Conservation (phyloP, 176 grass and related monocot species). For the Carex cristatella region DNA sequence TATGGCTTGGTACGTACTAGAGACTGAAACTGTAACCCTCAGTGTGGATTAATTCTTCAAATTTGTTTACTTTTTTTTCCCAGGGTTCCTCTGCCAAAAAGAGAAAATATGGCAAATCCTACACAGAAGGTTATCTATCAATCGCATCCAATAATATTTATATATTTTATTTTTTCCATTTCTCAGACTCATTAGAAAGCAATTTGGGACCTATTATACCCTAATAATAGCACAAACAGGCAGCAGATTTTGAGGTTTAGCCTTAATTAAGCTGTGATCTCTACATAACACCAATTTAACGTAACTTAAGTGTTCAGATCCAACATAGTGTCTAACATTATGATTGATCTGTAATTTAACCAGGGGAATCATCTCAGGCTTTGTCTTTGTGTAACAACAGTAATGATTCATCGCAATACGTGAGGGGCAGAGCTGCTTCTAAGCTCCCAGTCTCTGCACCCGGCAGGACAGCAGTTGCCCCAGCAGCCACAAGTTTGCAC, state of each 20-base stretch:
- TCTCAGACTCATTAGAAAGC: background rate
- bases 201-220: background rate
- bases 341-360: conserved; percentile 18
- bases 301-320: background rate
- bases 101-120: conserved; percentile 63
- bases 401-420: conserved; percentile 34
- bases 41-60: conserved; percentile 16
- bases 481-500: conserved; percentile 56
- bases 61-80: conserved; percentile 30
- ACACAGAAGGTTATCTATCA: conserved; percentile 40
- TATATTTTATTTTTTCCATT: background rate
- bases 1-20: background rate
- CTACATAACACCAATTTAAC: background rate
- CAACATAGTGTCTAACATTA: conserved; percentile 5
- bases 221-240: background rate
- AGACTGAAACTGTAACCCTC: conserved; percentile 5
- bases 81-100: conserved; percentile 77
- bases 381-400: conserved; percentile 29
- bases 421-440: conserved; percentile 54
- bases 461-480: conserved; percentile 56
- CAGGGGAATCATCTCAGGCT: conserved; percentile 53
- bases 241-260: background rate
- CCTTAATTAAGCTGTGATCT: background rate
- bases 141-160: background rate
- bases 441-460: conserved; percentile 97